A percentile compares a stretch with the other conserved stretches of the same genome.
phyloP scores from a whole-genome alignment of 2,329 filamentous ascomycete species.

The Anisogramma anomala region DNA sequence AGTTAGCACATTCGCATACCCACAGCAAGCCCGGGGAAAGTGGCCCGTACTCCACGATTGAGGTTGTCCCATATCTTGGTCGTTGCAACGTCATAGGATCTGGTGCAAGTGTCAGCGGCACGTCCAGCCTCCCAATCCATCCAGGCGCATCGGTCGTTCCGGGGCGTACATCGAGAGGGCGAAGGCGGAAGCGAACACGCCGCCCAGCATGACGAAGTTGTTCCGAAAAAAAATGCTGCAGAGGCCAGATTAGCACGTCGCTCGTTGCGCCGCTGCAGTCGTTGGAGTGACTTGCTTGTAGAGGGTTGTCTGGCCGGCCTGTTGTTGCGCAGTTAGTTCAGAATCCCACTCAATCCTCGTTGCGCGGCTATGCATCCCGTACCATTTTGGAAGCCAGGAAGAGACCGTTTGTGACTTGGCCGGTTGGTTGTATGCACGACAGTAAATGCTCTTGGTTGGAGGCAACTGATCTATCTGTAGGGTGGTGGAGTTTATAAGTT shows the following conservation, averaged over 20 bases:
- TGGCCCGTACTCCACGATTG: slow-evolving; percentile 54
- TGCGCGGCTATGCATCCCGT: too few species aligned
- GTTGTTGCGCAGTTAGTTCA: slow-evolving; percentile 25
- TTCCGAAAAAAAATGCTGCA: slow-evolving; percentile 69
- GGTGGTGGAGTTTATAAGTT: slow-evolving; percentile 3
- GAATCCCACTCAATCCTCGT: too few species aligned
- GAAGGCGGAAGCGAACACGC: slow-evolving; percentile 80
- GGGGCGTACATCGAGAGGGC: slow-evolving; percentile 78
- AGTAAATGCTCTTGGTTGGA: background rate
- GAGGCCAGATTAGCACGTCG: slow-evolving; percentile 1
- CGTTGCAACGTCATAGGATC: slow-evolving; percentile 70
- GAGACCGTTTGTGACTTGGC: too few species aligned
- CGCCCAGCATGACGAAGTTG: slow-evolving; percentile 78
- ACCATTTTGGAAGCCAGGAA: slow-evolving; percentile 56
- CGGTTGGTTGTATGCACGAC: slow-evolving; percentile 2
- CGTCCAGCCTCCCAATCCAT: background rate
- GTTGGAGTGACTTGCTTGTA: slow-evolving; percentile 17
- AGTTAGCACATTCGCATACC: background rate
- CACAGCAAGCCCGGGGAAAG: slow-evolving; percentile 46
- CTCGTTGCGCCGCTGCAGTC: background rate
- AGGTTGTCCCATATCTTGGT: slow-evolving; percentile 81
- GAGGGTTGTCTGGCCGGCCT: slow-evolving; percentile 25
- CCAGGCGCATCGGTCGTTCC: slow-evolving; percentile 7
- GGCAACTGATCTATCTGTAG: slow-evolving; percentile 2
- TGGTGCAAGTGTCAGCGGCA: slow-evolving; percentile 29